Evolutionary conservation across 2,329 filamentous ascomycete species (phyloP), one percentile per base, ranked within the genome.

Genomic region (Teratosphaeria pseudoeucalypti): DNA sequence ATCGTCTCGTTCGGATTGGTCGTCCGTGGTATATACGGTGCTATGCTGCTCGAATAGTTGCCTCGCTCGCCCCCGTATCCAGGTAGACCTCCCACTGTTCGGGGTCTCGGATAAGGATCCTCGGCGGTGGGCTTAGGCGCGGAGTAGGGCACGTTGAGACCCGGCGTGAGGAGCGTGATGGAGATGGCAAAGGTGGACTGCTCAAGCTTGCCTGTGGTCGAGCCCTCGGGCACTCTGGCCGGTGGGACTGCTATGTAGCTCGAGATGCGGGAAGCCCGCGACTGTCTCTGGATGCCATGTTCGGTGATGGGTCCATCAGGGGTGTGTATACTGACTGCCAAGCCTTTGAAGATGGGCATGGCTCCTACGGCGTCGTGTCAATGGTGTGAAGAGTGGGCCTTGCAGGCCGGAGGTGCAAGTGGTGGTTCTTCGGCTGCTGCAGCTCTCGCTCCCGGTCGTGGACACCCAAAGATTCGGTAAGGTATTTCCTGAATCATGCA

Each of bases 321-420:
- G 53, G 84, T 85, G 78, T 99, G 94, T 75, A 97, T 95, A 82
- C 90, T 95, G 74, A 97, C 92, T 70, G 94, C 92, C 78, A 99
- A 91, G 77, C 94, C 94, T 81, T 97, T 95, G 81, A 97, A 99
- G 85, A 92, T 97, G 79, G 94, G 94, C 94, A 89, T 89, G 43
- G 43, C 43, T 49, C 67, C 65, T 72, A 67, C 66, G 68, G 68
- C 66, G 66, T 52, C 47, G 43, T 10, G 56, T 26, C 26, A 39
- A 19, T 26, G 26, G 55, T 49, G 55, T 49, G 16, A n/a, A 49
- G n/a, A 23, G 43, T 5, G n/a, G 43, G 43, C 23, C 29, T 16
- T 19, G 54, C 29, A 43, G 54, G 54, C 43, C 43, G 16, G 43
- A 23, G n/a, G 16, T 49, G 43, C n/a, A 3, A 19, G 16, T 49